Percentiles rank a stretch among this genome's conserved stretches.
These are phyloP conservation scores for Tolypocladium sp. DNA, from an alignment of 2,329 filamentous ascomycete genomes.

Conservation along the genomic window DNA sequence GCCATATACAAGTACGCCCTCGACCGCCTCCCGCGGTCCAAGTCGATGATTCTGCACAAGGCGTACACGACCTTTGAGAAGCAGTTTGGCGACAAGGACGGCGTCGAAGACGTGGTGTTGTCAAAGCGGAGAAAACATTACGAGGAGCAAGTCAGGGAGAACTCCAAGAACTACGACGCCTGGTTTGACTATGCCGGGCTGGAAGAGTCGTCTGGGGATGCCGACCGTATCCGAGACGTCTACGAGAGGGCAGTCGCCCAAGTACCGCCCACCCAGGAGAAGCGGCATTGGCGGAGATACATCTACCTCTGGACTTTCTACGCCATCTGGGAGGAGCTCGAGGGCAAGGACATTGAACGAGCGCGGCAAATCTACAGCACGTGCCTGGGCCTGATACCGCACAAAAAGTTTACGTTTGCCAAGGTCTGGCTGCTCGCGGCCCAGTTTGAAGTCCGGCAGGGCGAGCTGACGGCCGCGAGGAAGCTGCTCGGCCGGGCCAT, in stretches of 20 bases:
- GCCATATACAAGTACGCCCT: slow-evolving; percentile 97
- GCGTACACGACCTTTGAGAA: slow-evolving; percentile 97
- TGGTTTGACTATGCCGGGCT: slow-evolving; percentile 95
- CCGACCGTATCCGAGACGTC: slow-evolving; percentile 77
- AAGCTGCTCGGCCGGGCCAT: slow-evolving; percentile 87
- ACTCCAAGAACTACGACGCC: slow-evolving; percentile 90
- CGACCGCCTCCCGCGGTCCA: slow-evolving; percentile 81
- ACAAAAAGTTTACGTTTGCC: slow-evolving; percentile 95
- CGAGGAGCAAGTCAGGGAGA: slow-evolving; percentile 88
- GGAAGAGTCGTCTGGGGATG: slow-evolving; percentile 77
- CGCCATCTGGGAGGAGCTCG: slow-evolving; percentile 87
- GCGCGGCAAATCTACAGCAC: slow-evolving; percentile 87
- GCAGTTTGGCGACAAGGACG: slow-evolving; percentile 87
- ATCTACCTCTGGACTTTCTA: slow-evolving; percentile 99
- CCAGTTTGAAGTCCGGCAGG: slow-evolving; percentile 85
- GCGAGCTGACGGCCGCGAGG: slow-evolving; percentile 67
- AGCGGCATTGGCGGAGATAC: slow-evolving; percentile 93
- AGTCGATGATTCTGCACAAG: slow-evolving; percentile 77
- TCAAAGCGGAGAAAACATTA: slow-evolving; percentile 89
- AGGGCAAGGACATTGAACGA: slow-evolving; percentile 67
- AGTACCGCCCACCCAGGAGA: slow-evolving; percentile 89
- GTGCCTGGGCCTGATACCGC: slow-evolving; percentile 78
- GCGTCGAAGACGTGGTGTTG: slow-evolving; percentile 91
- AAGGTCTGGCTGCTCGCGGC: slow-evolving; percentile 94
- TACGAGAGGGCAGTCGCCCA: slow-evolving; percentile 96